Evolutionary conservation across 108 stramenopile species (phyloP).

Genomic region (Skeletonema marinoi): DNA sequence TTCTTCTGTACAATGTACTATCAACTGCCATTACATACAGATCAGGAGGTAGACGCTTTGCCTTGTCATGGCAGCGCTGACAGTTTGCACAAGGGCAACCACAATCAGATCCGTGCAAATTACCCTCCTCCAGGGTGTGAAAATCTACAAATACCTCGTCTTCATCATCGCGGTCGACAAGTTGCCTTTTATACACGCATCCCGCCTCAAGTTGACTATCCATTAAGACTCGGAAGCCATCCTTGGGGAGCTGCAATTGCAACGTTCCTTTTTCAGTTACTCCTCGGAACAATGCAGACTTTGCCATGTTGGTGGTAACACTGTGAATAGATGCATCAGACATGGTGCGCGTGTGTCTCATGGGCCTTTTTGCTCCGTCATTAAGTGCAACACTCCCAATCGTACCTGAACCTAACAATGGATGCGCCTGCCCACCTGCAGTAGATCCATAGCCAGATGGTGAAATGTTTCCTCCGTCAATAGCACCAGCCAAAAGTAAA

Average conservation of each 20-base stretch:
- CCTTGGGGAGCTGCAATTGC: conserved; percentile 66
- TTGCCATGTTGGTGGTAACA: conserved; percentile 61
- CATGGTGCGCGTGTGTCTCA: conserved; percentile 20
- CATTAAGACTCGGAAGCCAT: conserved; percentile 63
- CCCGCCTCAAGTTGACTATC: conserved; percentile 44
- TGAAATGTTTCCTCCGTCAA: background rate
- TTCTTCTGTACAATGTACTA: conserved; percentile 61
- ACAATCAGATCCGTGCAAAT: conserved; percentile 3
- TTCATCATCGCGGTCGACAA: conserved; percentile 34
- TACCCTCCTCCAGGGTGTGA: conserved; percentile 34
- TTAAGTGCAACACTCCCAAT: conserved; percentile 11
- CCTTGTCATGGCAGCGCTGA: conserved; percentile 22
- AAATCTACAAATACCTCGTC: conserved; percentile 43
- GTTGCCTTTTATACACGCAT: conserved; percentile 45
- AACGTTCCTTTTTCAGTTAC: conserved; percentile 60
- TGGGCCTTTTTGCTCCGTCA: background rate
- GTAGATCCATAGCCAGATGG: conserved; percentile 7
- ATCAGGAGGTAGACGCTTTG: conserved; percentile 48
- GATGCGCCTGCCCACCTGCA: background rate
- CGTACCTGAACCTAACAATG: conserved; percentile 1
- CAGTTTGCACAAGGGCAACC: conserved; percentile 20
- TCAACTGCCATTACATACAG: conserved; percentile 68
- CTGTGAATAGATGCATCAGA: conserved; percentile 29
- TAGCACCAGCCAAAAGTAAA: conserved; percentile 5
- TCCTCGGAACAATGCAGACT: conserved; percentile 61